Conservation (phyloP, 495 filamentous ascomycete genomes). For the Penicillium lagena region DNA sequence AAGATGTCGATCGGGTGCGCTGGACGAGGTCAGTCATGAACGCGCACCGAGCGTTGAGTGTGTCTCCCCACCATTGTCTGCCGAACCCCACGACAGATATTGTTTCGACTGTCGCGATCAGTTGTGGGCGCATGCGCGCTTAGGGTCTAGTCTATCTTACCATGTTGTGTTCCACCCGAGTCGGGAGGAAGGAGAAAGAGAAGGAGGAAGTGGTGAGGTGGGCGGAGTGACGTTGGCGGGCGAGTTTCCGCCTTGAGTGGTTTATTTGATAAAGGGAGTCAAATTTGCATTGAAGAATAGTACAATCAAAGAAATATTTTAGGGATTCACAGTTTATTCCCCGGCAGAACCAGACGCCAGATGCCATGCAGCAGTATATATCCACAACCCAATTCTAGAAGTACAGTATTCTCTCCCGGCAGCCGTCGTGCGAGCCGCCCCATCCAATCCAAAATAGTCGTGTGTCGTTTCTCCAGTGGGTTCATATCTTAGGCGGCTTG, state of each 20-base stretch:
- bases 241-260: too few relatives aligned
- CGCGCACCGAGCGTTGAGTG: not conserved
- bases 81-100: constrained; percentile 86
- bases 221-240: not conserved
- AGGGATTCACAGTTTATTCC: not conserved
- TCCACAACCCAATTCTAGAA: constrained; percentile 28
- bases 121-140: not conserved
- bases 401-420: constrained; percentile 10
- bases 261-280: too few relatives aligned
- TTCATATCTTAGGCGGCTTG: not conserved
- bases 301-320: too few relatives aligned
- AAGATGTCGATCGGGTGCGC: constrained; percentile 89
- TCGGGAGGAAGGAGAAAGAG: not conserved
- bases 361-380: constrained; percentile 36
- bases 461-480: not conserved
- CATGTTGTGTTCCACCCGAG: not conserved
- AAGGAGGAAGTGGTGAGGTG: too few relatives aligned
- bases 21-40: constrained; percentile 28
- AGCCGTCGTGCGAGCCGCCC: not conserved
- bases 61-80: constrained; percentile 65
- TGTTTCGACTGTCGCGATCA: constrained; percentile 73
- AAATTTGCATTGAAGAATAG: too few relatives aligned
- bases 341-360: constrained; percentile 33
- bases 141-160: not conserved
- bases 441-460: not conserved